Conservation (phyloP, 2,329 filamentous ascomycete genomes). For the Fusarium devonianum region DNA sequence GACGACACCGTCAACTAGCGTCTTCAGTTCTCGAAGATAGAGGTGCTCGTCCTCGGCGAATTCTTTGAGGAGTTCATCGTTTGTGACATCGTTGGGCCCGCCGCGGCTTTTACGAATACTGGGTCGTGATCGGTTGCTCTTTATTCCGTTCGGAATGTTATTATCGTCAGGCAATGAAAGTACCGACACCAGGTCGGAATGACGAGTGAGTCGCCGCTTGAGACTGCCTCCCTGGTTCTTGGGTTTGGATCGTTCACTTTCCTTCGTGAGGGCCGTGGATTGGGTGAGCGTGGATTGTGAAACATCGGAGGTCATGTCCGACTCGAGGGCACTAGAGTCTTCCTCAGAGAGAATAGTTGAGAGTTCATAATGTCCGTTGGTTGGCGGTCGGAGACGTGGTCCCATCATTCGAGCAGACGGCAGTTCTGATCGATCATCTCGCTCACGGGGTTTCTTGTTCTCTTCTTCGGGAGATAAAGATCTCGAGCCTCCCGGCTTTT, state of each 20-base stretch:
- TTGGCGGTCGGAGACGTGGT: constrained; percentile 56
- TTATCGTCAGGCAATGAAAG: constrained; percentile 74
- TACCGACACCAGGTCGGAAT: constrained; percentile 93
- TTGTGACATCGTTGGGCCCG: constrained; percentile 70
- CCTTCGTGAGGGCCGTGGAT: constrained; percentile 57
- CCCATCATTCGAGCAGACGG: constrained; percentile 42
- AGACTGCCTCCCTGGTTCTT: constrained; percentile 60
- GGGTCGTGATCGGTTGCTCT: constrained; percentile 76
- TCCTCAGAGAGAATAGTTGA: constrained; percentile 66
- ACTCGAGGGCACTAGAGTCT: constrained; percentile 53
- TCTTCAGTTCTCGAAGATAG: constrained; percentile 90
- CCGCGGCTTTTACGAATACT: constrained; percentile 79
- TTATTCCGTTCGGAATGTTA: constrained; percentile 64
- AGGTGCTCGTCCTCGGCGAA: constrained; percentile 84
- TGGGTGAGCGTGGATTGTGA: constrained; percentile 65
- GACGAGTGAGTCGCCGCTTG: constrained; percentile 83
- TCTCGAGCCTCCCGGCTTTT: constrained; percentile 23
- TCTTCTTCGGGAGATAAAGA: constrained; percentile 33
- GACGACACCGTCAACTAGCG: constrained; percentile 92
- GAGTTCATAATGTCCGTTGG: constrained; percentile 61
- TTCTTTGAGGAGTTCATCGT: constrained; percentile 79
- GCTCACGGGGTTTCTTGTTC: constrained; percentile 1
- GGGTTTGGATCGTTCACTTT: constrained; percentile 50
- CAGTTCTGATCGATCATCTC: constrained; percentile 27
- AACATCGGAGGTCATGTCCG: constrained; percentile 60